Conservation (phyloP, 73 alveolate species). For the Tetrahymena borealis region DNA sequence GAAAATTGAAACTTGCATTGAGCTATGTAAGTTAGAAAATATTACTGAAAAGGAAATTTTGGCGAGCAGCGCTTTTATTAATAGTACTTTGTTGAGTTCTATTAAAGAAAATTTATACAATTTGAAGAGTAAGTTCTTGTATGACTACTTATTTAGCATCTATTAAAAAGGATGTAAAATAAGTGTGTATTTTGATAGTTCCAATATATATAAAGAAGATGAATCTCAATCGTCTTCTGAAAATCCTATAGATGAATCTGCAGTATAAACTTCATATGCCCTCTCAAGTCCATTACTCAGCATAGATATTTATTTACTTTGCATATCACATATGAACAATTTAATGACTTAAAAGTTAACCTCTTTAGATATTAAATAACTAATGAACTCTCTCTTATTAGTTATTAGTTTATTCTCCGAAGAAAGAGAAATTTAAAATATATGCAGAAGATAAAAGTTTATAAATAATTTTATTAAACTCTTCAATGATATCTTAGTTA, state of each 20-base stretch:
- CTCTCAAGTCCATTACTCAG: background rate
- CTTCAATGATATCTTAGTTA: background rate
- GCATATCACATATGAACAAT: background rate
- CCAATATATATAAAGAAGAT: background rate
- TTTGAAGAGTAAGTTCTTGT: background rate
- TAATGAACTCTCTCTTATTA: background rate
- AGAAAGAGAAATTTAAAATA: background rate
- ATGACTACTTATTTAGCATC: background rate
- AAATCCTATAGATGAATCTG: background rate
- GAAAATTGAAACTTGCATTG: background rate
- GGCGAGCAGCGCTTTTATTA: background rate
- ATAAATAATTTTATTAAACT: background rate
- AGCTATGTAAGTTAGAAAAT: background rate
- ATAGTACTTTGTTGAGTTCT: background rate
- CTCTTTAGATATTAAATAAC: background rate
- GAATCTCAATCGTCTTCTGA: background rate
- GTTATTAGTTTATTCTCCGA: background rate
- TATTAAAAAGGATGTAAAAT: background rate
- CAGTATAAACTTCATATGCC: background rate
- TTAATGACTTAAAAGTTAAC: background rate
- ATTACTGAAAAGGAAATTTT: background rate
- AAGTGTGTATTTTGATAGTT: background rate
- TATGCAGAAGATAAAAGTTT: background rate
- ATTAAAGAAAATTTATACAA: background rate
- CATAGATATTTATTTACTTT: background rate